A percentile compares a stretch with the other conserved stretches of the same genome.
Conservation (phyloP, 192 early-diverging fungal species). For the Geosiphon pyriformis region DNA sequence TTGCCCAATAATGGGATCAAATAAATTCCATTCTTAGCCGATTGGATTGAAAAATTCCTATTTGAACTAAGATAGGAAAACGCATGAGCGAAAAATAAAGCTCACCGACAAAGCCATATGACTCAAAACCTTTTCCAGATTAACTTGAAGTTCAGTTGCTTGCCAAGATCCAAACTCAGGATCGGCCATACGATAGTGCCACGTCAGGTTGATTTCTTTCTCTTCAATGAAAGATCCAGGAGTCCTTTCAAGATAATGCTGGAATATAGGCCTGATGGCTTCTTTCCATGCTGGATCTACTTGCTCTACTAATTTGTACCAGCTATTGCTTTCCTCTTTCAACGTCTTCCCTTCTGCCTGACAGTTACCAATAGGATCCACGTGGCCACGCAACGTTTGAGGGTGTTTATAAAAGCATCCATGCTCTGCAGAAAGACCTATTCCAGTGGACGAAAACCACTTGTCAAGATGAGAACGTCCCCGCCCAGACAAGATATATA, state of each 20-base stretch:
- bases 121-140: conserved; percentile 89
- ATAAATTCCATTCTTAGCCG: no score
- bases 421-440: conserved; percentile 96
- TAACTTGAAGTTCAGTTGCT: conserved; percentile 95
- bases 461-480: conserved; percentile 79
- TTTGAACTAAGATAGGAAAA: conserved; percentile 14
- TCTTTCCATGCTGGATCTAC: conserved; percentile 88
- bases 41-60: no score
- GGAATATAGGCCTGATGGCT: conserved; percentile 89
- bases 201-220: conserved; percentile 97
- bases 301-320: conserved; percentile 86
- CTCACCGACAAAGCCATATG: conserved; percentile 85
- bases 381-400: conserved; percentile 45
- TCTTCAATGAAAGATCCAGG: conserved; percentile 97
- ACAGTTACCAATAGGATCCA: conserved; percentile 44
- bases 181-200: conserved; percentile 96
- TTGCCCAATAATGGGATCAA: no score
- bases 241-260: conserved; percentile 96
- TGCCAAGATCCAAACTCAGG: conserved; percentile 97
- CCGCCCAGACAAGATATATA: conserved; percentile 96
- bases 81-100: conserved; percentile 1
- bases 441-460: conserved; percentile 84
- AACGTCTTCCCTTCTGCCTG: conserved; percentile 44
- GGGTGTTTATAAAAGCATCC: conserved; percentile 98
- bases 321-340: conserved; percentile 61